These are phyloP conservation scores for Solidago caesia DNA, from an alignment of 129 eudicot species.

Conservation along the genomic window DNA sequence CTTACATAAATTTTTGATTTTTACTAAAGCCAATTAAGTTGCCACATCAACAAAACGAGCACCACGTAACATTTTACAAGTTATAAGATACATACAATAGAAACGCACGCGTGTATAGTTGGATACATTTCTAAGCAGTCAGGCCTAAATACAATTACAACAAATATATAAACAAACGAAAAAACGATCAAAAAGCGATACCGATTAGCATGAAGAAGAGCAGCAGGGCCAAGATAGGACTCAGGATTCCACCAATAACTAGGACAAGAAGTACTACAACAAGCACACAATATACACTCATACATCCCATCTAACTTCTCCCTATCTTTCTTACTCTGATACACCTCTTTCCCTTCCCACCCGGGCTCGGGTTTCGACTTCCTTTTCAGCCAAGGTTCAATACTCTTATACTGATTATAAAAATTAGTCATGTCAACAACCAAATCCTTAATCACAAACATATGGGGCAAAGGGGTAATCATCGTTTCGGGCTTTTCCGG, in stretches of 20 bases:
- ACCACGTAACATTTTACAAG: too few relatives aligned
- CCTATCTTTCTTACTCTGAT: slow-evolving; percentile 23
- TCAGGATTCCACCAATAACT: slow-evolving; percentile 42
- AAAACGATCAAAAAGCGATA: neutral
- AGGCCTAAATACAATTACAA: too few relatives aligned
- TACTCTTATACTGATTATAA: slow-evolving; percentile 15
- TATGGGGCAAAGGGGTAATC: slow-evolving; percentile 75
- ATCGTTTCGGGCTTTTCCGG: slow-evolving; percentile 24
- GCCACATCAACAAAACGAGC: too few relatives aligned
- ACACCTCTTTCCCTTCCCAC: slow-evolving; percentile 7
- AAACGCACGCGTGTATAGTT: too few relatives aligned
- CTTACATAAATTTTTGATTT: too few relatives aligned
- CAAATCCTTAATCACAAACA: slow-evolving; percentile 85
- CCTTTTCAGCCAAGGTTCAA: slow-evolving; percentile 2
- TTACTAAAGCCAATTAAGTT: too few relatives aligned
- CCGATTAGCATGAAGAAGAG: slow-evolving; percentile 34
- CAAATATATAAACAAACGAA: neutral
- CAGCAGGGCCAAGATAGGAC: slow-evolving; percentile 29
- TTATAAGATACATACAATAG: too few relatives aligned
- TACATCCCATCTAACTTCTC: slow-evolving; percentile 38
- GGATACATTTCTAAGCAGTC: too few relatives aligned
- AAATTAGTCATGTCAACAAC: slow-evolving; percentile 89
- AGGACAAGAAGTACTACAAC: slow-evolving; percentile 34
- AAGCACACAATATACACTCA: slow-evolving; percentile 37
- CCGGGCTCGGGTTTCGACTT: neutral